Conservation (phyloP, 73 alveolate genomes). For the Tetrahymena thermophila region DNA sequence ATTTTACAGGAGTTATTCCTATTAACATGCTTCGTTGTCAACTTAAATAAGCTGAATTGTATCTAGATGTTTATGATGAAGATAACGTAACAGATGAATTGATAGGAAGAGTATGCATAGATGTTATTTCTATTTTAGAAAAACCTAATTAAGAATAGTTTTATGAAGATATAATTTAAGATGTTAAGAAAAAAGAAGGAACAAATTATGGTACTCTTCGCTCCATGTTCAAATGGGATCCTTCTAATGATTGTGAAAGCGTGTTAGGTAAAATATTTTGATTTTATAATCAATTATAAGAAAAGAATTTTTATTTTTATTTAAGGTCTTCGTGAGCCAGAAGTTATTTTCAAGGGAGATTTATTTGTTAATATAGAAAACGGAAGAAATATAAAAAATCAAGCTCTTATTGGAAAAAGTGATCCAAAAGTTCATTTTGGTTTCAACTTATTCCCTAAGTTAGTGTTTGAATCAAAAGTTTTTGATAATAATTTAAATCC, state of each 20-base stretch:
- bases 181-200: slow-evolving; percentile 11
- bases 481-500: slow-evolving; percentile 20
- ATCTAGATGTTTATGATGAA: slow-evolving; percentile 16
- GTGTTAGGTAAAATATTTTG: neutral
- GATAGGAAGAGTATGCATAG: slow-evolving; percentile 4
- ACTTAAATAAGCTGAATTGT: neutral
- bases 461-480: neutral
- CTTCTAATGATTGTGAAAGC: slow-evolving; percentile 9
- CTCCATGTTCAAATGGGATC: slow-evolving; percentile 6
- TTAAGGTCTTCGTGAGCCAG: neutral
- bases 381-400: neutral
- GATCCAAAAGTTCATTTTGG: neutral
- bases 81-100: slow-evolving; percentile 16
- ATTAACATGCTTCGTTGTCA: slow-evolving; percentile 9
- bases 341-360: neutral
- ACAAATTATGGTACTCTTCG: slow-evolving; percentile 18
- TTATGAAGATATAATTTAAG: slow-evolving; percentile 1
- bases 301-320: neutral
- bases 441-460: neutral
- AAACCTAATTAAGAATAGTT: slow-evolving; percentile 5
- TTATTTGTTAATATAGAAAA: neutral
- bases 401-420: neutral
- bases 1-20: slow-evolving; percentile 6
- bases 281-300: neutral
- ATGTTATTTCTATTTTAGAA: slow-evolving; percentile 9